Conservation (phyloP, 768 basidiomycete genomes). For the Tulasnella sp. region DNA sequence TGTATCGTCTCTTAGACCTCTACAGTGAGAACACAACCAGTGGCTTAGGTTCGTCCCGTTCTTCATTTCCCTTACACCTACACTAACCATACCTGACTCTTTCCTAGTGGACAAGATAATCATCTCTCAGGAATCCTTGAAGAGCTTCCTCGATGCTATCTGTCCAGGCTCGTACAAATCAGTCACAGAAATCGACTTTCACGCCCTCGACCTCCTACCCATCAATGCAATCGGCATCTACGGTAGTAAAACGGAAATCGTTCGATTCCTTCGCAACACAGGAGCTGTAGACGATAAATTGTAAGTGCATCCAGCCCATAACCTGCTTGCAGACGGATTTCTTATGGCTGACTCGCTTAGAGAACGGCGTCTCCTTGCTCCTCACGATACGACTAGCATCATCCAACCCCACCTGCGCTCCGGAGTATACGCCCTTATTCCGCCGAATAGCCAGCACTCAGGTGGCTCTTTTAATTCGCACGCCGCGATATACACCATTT, state of each 20-base stretch:
- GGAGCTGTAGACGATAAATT: constrained; percentile 29
- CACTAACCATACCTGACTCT: too few species aligned
- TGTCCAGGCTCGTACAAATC: constrained; percentile 41
- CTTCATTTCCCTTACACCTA: too few species aligned
- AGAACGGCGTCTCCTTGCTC: background rate
- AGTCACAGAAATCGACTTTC: constrained; percentile 46
- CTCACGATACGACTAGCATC: background rate
- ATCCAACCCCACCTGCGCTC: background rate
- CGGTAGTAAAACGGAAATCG: constrained; percentile 41
- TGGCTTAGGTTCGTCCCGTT: too few species aligned
- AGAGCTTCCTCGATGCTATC: constrained; percentile 36
- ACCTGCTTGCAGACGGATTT: background rate
- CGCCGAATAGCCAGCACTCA: background rate
- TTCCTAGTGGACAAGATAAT: constrained; percentile 57
- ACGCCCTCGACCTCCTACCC: constrained; percentile 38
- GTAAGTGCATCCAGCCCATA: constrained; percentile 26
- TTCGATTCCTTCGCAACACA: constrained; percentile 32
- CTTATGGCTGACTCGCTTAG: background rate
- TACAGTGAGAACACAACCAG: constrained; percentile 40
- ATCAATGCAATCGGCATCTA: constrained; percentile 48
- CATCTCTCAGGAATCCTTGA: constrained; percentile 41
- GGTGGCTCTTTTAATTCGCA: background rate
- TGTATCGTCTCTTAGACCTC: constrained; percentile 44
- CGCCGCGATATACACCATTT: constrained; percentile 35
- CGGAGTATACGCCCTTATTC: constrained; percentile 4